Evolutionary conservation across 805 yeast genomes (phyloP).

Genomic region (Zygosaccharomyces bisporus): DNA sequence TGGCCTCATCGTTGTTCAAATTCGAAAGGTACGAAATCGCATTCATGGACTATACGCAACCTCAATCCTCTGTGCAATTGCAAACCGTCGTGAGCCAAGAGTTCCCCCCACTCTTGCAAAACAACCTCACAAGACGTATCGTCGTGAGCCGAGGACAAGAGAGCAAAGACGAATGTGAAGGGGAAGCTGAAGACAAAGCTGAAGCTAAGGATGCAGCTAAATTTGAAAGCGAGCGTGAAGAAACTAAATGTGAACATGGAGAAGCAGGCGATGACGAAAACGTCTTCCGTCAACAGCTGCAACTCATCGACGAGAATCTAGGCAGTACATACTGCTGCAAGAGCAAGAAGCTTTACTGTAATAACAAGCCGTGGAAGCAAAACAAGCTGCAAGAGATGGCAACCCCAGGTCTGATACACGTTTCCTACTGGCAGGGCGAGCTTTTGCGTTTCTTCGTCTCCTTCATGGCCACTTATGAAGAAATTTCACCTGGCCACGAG

Average conservation of each 20-base stretch:
- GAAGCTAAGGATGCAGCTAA: neutral
- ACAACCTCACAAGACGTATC: neutral
- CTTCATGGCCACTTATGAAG: constrained; percentile 27
- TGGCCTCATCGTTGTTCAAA: constrained; percentile 1
- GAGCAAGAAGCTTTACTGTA: constrained; percentile 22
- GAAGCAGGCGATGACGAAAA: neutral
- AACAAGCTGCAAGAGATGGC: constrained; percentile 32
- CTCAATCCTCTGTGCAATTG: neutral
- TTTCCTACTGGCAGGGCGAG: constrained; percentile 20
- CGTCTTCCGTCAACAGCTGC: constrained; percentile 8
- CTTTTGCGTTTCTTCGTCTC: constrained; percentile 22
- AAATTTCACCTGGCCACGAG: constrained; percentile 15
- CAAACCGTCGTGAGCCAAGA: neutral
- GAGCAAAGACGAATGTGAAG: neutral
- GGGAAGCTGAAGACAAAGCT: neutral
- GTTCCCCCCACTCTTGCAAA: neutral
- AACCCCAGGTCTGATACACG: constrained; percentile 26
- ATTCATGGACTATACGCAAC: constrained; percentile 18
- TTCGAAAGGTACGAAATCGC: constrained; percentile 33
- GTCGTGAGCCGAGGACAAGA: neutral
- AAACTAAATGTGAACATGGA: neutral
- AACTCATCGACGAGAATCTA: constrained; percentile 24
- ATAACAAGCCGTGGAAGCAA: constrained; percentile 23
- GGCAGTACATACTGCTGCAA: constrained; percentile 24
- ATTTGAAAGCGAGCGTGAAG: neutral